Evolutionary conservation across 1,139 yeast genomes (phyloP), one percentile per base, ranked within the genome.

Genomic region (Fermentozyma sake): DNA sequence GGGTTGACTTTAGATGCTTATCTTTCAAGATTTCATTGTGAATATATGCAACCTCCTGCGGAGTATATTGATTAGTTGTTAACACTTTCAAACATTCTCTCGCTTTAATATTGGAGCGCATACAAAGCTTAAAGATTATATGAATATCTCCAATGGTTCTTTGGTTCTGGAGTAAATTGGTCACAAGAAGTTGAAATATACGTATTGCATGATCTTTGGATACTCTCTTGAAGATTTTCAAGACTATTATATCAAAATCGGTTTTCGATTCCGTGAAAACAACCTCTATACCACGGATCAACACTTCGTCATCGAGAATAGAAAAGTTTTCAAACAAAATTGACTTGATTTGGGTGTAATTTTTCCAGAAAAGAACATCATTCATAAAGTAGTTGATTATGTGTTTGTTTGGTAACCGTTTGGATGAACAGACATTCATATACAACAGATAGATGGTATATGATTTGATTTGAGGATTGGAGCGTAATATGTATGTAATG

Each of bases 1-100:
- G 46, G 9, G 44, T 47, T 3, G 57, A 37, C 7, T 12, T 16
- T 6, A 39, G 19, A 7, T 26, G 17, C n/a, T 19, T 17, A 14
- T 34, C 37, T 7, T 28, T 16, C 6, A 31, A 25, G 17, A 40
- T 16, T 2, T 16, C 13, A 15, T 20, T 11, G 5, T 7, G 1
- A 23, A 13, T 11, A n/a, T n/a, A n/a, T n/a, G n/a, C n/a, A n/a
- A n/a, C n/a, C n/a, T n/a, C n/a, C n/a, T n/a, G n/a, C n/a, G n/a
- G n/a, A n/a, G n/a, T 15, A 23, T 4, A 13, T 18, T 6, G 22
- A 19, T 6, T 14, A n/a, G n/a, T 14, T 4, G 33, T 6, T 10
- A 23, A 12, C 5, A 19, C 14, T 8, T 20, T 28, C 12, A 12
- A 14, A 7, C 32, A 18, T 3, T 6, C 9, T 15, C 24, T 18